Evolutionary conservation across 2,329 filamentous ascomycete genomes (phyloP), one percentile per base, ranked within the genome.

Genomic region (Cryphonectria naterciae): DNA sequence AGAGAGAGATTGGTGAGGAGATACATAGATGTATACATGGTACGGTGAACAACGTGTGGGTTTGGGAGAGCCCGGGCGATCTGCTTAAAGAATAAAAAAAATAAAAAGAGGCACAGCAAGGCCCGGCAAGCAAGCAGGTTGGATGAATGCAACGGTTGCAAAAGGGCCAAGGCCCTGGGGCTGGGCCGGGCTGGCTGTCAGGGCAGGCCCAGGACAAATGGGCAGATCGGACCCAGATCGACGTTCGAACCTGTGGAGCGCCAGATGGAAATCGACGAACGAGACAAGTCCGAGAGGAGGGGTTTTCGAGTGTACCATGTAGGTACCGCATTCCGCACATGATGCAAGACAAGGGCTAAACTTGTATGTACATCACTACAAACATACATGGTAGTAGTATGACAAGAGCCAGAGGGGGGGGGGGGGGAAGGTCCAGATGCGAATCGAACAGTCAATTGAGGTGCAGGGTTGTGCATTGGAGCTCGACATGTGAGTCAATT

Each of bases 241-340:
- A 69, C 61, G 8, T 43, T 28, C 52, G 67, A 69, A 69, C 67
- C 61, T 69, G 67, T 69, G 67, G 67, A 69, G 67, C 61, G 60
- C 52, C 56, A 65, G 35, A 19, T 28, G 43, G 43, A 56, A 56
- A 25, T 62, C 58, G 46, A 63, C 43, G 60, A 54, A 46, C 49
- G 19, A 46, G 62, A 65, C 61, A 37, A 37, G 41, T 52, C n/a
- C 66, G 56, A 62, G 49, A 46, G 49, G 67, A 58, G 67, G 60
- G 58, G 61, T 37, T n/a, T 49, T 32, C 41, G 19, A 32, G 46
- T 64, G 41, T 43, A 64, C 41, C 22, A 28, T 64, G 35, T 19
- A 43, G 6, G 37, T 64, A 43, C 61, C n/a, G 60, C 3, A 58
- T 58, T 32, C 54, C 54, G 28, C 54, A 58, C 28, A 58, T 32